Base-by-base conservation (phyloP, 2,329 filamentous ascomycete genomes). In the Lojkania enalia region DNA sequence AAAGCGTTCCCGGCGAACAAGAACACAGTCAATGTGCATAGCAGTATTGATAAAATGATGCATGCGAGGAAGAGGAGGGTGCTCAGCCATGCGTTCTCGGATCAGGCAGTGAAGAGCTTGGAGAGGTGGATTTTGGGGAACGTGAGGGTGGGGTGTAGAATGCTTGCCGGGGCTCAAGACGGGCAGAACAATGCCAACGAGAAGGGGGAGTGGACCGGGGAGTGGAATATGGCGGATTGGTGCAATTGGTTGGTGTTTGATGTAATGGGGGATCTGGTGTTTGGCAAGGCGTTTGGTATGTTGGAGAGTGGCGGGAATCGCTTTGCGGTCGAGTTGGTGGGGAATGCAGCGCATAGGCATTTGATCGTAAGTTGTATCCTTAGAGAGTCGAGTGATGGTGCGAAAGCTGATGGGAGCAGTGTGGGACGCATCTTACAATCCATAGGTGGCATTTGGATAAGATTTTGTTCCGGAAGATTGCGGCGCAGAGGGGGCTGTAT, bases 231-330 rank as follows among this genome's bases (percentile, higher is more conserved):
- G 50, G 70, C 71, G 6, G 60, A 71, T 40, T 74, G 71, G 66
- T 64, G 67, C 59, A 62, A 73, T 46, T 77, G 70, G 63, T 57
- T 78, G 27, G 70, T 74, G 9, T 75, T 79, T 48, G 77, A 80
- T 45, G 72, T 79, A 44, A 78, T 80, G 71, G 74, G 74, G 11
- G 74, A 77, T 47, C 53, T 77, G 15, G 70, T 69, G 19, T 73
- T 76, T 52, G 72, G 72, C 2, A 72, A 75, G 51, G 60, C 71
- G 31, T 74, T 77, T 51, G 64, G 66, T 21, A 72, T 74, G 71
- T 51, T 76, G 41, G 66, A 71, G 48, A 62, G 67, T 13, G 62
- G 65, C 4, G 55, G 52, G 21, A 73, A 75, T 46, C 61, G 74
- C 13, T 66, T 70, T 46, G 71, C 71, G 18, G 72, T 71, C 7